These are phyloP conservation scores for Annulohypoxylon moriforme DNA, from an alignment of 495 filamentous ascomycete species.

Conservation along the genomic window DNA sequence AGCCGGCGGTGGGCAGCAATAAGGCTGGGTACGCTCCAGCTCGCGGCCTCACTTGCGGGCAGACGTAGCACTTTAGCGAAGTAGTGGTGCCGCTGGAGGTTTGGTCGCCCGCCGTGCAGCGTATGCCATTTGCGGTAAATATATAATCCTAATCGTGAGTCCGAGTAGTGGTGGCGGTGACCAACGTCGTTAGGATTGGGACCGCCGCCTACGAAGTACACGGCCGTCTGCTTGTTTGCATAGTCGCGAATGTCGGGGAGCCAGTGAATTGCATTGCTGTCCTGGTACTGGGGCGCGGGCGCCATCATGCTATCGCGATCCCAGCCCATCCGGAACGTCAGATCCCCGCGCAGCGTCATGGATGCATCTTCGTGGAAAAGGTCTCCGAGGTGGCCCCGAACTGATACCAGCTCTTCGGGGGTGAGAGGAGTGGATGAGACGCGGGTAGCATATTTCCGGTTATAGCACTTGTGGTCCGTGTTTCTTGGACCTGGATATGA, in stretches of 20 bases:
- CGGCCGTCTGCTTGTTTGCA: slow-evolving; percentile 40
- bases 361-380: slow-evolving; percentile 31
- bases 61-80: slow-evolving; percentile 35
- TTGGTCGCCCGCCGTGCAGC: slow-evolving; percentile 35
- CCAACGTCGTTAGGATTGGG: slow-evolving; percentile 11
- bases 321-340: slow-evolving; percentile 32
- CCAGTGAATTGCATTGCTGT: slow-evolving; percentile 9
- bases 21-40: slow-evolving; percentile 14
- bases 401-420: slow-evolving; percentile 32
- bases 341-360: slow-evolving; percentile 14
- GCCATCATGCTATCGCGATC: slow-evolving; percentile 28
- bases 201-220: slow-evolving; percentile 35
- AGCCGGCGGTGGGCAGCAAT: slow-evolving; percentile 28
- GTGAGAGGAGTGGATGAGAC: slow-evolving; percentile 31
- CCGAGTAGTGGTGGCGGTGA: slow-evolving; percentile 30
- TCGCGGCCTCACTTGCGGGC: background rate
- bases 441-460: slow-evolving; percentile 41
- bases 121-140: slow-evolving; percentile 36
- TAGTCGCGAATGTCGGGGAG: slow-evolving; percentile 19
- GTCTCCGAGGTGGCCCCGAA: slow-evolving; percentile 39
- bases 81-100: slow-evolving; percentile 38
- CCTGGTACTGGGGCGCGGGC: slow-evolving; percentile 25
- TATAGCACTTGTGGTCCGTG: slow-evolving; percentile 8
- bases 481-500: slow-evolving; percentile 15
- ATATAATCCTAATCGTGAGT: slow-evolving; percentile 35